These are phyloP conservation scores for Chlorociboria aeruginascens DNA, from an alignment of 495 filamentous ascomycete genomes.

Conservation along the genomic window DNA sequence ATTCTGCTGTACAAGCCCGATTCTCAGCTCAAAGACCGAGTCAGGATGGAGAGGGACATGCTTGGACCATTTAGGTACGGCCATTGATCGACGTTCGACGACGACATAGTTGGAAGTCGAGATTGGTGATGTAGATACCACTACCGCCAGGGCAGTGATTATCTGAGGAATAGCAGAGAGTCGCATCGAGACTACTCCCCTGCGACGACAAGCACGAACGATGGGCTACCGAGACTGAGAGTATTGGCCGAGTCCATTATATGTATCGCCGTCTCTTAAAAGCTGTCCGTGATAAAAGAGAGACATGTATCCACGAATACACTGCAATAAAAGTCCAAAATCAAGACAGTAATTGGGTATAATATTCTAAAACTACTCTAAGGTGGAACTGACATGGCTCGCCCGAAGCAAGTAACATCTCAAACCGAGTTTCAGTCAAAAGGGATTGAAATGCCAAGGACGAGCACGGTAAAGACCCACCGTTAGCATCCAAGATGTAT, in stretches of 20 bases:
- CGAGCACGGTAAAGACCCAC: too few species aligned
- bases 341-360: background rate
- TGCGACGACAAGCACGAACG: background rate
- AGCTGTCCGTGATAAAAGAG: background rate
- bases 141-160: constrained; percentile 18
- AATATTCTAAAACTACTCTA: background rate
- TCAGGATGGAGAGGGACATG: constrained; percentile 14
- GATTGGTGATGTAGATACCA: constrained; percentile 4
- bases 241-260: background rate
- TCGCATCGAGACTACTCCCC: constrained; percentile 9
- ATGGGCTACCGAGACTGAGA: too few species aligned
- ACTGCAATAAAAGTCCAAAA: too few species aligned
- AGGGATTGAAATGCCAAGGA: too few species aligned
- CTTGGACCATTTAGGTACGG: constrained; percentile 11
- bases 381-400: too few species aligned
- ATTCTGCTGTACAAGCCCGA: constrained; percentile 43
- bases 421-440: too few species aligned
- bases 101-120: background rate
- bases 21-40: constrained; percentile 37
- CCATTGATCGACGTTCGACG: constrained; percentile 10
- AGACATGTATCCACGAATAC: too few species aligned
- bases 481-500: too few species aligned
- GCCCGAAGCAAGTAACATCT: too few species aligned
- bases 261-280: constrained; percentile 2
- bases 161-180: constrained; percentile 10